Conservation (phyloP, 495 filamentous ascomycete genomes). For the Aspergillus hancockii region DNA sequence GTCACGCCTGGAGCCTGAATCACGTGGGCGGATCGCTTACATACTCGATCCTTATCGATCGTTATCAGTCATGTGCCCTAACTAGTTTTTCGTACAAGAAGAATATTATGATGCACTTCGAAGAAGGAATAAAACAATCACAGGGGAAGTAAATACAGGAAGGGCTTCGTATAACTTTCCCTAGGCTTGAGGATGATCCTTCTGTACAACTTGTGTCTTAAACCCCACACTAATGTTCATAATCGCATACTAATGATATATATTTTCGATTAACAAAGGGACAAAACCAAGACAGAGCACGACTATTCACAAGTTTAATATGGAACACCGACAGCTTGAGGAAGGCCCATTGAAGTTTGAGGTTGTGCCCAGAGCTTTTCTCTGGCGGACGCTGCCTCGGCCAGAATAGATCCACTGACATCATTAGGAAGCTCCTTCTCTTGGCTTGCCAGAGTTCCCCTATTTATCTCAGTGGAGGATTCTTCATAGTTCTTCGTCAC, state of each 20-base stretch:
- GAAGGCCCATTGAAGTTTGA: not conserved
- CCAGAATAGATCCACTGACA: not conserved
- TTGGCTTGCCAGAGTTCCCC: not conserved
- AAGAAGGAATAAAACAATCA: not conserved
- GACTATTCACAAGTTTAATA: constrained; percentile 3
- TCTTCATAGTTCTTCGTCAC: not conserved
- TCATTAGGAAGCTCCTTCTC: not conserved
- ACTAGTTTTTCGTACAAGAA: no score
- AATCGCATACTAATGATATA: not conserved
- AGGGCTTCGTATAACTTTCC: no score
- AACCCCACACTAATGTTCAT: not conserved
- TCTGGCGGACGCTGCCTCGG: not conserved
- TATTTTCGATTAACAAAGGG: not conserved
- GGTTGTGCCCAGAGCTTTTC: constrained; percentile 7
- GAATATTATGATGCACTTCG: no score
- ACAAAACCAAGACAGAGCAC: not conserved
- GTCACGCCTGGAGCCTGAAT: constrained; percentile 1
- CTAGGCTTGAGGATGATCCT: not conserved
- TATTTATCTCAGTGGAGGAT: not conserved
- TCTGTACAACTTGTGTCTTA: not conserved
- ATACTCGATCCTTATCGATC: no score
- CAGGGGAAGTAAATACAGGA: not conserved
- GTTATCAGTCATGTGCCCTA: no score
- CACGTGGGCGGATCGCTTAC: not conserved
- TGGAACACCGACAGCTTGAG: constrained; percentile 8